Evolutionary conservation across 1,139 yeast genomes (phyloP), one percentile per base, ranked within the genome.

Genomic region (Magnusiomyces magnusii): DNA sequence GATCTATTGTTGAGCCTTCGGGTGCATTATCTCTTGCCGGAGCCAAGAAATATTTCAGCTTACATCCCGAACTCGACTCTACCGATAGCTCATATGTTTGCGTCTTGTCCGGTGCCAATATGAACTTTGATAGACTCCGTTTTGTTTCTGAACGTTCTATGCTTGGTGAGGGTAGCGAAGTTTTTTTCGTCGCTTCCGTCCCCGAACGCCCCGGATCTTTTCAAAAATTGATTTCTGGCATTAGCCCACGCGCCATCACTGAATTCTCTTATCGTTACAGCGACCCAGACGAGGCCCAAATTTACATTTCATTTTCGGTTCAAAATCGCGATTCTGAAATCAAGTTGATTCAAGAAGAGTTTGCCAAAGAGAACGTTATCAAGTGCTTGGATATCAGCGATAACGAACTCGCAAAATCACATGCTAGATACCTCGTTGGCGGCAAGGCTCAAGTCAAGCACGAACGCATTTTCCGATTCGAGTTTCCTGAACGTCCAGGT

Each of bases 101-200:
- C 10, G 80, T 95, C 28, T 78, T 93, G 59, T 87, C 96, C 41
- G 99, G 98, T 61, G 99, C 99, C 42, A 93, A 93, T 74, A 92
- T 93, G 96, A 93, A 95, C 75, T 93, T 93, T 71, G 99, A 92
- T 73, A 82, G 99, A 68, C 78, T 93, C 66, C 81, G 99, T 70
- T 93, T 93, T 73, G 98, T 93, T n/a, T 85, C 96, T 62, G 99
- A 93, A 75, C 86, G 99, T 74, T 97, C 99, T 5, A 95, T 90
- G 59, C 80, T 93, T 31, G 99, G 99, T 76, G 98, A 93, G 73
- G 99, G 98, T 58, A 88, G 86, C 67, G 99, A 93, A 76, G 96
- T 91, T 15, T 93, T 95, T 65, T 79, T 93, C 76, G 84, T 88
- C 52, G 91, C 91, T 13, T 85, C 91, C 51, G 90, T 93, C 63